These are phyloP conservation scores for Teratosphaeria epicoccoides DNA, from an alignment of 2,329 filamentous ascomycete genomes.

Conservation along the genomic window DNA sequence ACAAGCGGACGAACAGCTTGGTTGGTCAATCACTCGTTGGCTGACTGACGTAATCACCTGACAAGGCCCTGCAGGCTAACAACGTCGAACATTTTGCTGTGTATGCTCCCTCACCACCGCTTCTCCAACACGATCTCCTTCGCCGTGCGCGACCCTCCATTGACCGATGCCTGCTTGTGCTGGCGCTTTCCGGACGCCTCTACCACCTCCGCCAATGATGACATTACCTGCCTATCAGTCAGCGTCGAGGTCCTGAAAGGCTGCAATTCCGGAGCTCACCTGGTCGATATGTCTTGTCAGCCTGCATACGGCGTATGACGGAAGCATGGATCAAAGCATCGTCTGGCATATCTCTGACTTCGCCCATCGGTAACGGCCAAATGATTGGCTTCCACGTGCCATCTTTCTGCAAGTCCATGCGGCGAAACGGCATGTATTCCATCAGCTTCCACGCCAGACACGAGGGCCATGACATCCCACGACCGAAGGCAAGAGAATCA, in stretches of 20 bases:
- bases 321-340: slow-evolving; percentile 62
- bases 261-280: not conserved
- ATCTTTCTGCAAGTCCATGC: slow-evolving; percentile 65
- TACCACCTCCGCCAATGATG: slow-evolving; percentile 67
- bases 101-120: not conserved
- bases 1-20: too few species aligned
- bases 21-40: too few species aligned
- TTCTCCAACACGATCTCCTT: not conserved
- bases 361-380: slow-evolving; percentile 69
- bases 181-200: slow-evolving; percentile 54
- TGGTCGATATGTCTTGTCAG: slow-evolving; percentile 55
- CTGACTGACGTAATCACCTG: not conserved
- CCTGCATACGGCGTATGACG: slow-evolving; percentile 60
- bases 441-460: slow-evolving; percentile 41
- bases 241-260: not conserved
- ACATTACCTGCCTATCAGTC: slow-evolving; percentile 48
- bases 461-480: slow-evolving; percentile 17
- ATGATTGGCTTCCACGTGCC: slow-evolving; percentile 70
- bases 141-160: slow-evolving; percentile 39
- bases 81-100: not conserved
- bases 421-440: slow-evolving; percentile 71
- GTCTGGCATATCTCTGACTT: slow-evolving; percentile 64
- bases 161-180: slow-evolving; percentile 55
- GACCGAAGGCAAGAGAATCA: slow-evolving; percentile 26
- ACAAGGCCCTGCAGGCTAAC: not conserved